Evolutionary conservation across 176 grass and related monocot genomes (phyloP).

Genomic region (Hyparrhenia diplandra): DNA sequence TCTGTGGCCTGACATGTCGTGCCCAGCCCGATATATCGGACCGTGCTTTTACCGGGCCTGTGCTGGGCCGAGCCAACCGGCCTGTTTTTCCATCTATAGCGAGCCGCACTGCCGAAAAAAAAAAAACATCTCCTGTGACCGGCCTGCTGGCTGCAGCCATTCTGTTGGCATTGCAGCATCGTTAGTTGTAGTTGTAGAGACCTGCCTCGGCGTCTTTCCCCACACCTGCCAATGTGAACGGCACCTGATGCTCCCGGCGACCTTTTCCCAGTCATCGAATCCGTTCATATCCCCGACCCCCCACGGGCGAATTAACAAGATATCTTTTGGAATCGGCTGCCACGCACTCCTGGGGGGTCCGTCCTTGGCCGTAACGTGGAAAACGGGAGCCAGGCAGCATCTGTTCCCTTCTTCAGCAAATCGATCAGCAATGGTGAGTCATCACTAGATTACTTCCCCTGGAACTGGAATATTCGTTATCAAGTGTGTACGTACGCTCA

Average conservation of each 20-base stretch:
- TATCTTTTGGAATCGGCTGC: background rate
- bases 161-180: too few relatives aligned
- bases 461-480: background rate
- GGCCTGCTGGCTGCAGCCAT: too few relatives aligned
- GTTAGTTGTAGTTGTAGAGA: too few relatives aligned
- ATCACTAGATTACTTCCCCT: background rate
- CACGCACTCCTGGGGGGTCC: too few relatives aligned
- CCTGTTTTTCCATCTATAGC: too few relatives aligned
- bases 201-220: too few relatives aligned
- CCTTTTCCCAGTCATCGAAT: slow-evolving; percentile 8
- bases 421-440: background rate
- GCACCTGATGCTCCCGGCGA: slow-evolving; percentile 8
- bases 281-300: background rate
- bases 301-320: background rate
- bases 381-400: background rate
- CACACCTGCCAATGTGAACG: slow-evolving; percentile 3
- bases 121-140: too few relatives aligned
- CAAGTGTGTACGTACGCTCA: background rate
- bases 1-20: too few relatives aligned
- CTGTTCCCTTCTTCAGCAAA: background rate
- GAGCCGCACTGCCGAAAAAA: too few relatives aligned
- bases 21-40: too few relatives aligned
- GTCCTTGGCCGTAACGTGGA: background rate
- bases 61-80: too few relatives aligned
- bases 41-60: too few relatives aligned